phyloP scores from a whole-genome alignment of 176 grass and related monocot genomes.

The Aegilops bicornis region DNA sequence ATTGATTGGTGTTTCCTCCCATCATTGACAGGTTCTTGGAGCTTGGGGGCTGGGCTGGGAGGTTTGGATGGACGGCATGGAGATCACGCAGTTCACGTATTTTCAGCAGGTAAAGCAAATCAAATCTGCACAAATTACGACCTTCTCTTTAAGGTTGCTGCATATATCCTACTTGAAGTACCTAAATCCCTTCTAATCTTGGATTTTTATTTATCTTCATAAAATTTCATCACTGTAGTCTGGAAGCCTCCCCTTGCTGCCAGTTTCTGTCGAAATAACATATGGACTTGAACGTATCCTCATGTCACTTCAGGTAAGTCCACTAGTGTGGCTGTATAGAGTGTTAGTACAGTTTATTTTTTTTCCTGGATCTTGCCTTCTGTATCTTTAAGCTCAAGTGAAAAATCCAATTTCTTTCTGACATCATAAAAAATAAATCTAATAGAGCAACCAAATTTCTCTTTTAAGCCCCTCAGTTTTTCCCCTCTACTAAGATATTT shows the following conservation, averaged over 20 bases:
- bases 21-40: constrained; percentile 75
- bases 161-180: neutral
- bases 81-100: constrained; percentile 99
- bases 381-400: neutral
- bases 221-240: constrained; percentile 52
- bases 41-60: constrained; percentile 99
- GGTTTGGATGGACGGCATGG: constrained; percentile 99
- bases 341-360: neutral
- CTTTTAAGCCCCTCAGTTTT: neutral
- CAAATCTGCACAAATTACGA: neutral
- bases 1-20: neutral
- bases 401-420: neutral
- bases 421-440: neutral
- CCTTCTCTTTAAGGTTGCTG: no score
- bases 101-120: constrained; percentile 79
- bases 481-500: neutral
- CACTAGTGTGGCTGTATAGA: neutral
- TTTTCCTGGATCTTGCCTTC: neutral
- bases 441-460: neutral
- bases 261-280: constrained; percentile 96
- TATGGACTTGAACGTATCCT: constrained; percentile 99
- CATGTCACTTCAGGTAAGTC: constrained; percentile 90
- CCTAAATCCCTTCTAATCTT: neutral
- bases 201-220: neutral
- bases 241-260: constrained; percentile 83